Evolutionary conservation across 768 basidiomycete genomes (phyloP), one percentile per base, ranked within the genome.

Genomic region (Mycena maculata): DNA sequence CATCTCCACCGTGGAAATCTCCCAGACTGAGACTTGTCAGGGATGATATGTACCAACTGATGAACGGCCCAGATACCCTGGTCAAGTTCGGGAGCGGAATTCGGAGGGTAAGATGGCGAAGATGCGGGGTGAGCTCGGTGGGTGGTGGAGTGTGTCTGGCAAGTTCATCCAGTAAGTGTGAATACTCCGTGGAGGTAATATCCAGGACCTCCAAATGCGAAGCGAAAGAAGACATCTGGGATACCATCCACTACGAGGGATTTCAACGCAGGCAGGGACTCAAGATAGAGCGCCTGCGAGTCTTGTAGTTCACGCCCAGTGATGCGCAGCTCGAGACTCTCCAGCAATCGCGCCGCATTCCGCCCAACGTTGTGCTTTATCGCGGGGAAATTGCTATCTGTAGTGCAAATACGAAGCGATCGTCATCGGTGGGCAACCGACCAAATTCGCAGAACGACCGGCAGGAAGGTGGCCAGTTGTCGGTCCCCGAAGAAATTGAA

Each of bases 41-140:
- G 12, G 52, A 47, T 2, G 50, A 54, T 13, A 44, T 60, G 38
- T 66, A 66, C 1, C 56, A 27, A 22, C 13, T 45, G 41, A 65
- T 28, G n/a, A 22, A 1, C 9, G 25, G 16, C 13, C 22, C n/a
- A n/a, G 30, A 15, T 9, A 9, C 22, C 18, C 22, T 27, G 27
- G 18, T 4, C 22, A 54, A 44, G 27, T 13, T 2, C 2, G 62
- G 63, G n/a, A 42, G 18, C 18, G 36, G 25, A n/a, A 20, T 13
- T 2, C 45, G 50, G n/a, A 65, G 56, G 18, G 50, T 54, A n/a
- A 66, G 58, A 45, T 66, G 52, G 16, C 65, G 65, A 1, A 66
- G 65, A 8, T 42, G 52, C 2, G 65, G 41, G 33, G 33, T 33
- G 18, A n/a, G 31, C 36, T 9, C 30, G 44, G 23, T 36, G 3